A percentile compares a stretch with the other conserved stretches of the same genome.
Evolutionary conservation across 2,329 filamentous ascomycete species (phyloP).

Genomic region (Diaporthe longicolla): DNA sequence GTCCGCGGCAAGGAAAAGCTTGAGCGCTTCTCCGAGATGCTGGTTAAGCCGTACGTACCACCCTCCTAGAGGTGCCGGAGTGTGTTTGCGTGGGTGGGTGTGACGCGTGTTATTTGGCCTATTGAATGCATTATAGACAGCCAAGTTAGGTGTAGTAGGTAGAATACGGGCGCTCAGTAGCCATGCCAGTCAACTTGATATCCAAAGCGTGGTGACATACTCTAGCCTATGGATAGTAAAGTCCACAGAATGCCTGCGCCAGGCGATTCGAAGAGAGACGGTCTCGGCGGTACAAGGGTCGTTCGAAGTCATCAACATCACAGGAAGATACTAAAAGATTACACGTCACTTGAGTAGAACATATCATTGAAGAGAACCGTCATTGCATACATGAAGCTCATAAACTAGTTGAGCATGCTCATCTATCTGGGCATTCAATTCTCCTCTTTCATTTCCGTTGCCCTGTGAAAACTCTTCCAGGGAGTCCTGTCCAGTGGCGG

Average conservation of each 20-base stretch:
- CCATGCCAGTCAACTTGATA: constrained; percentile 1
- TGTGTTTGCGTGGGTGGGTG: not conserved
- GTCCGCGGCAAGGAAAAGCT: constrained; percentile 95
- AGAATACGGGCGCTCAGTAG: not conserved
- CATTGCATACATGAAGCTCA: constrained; percentile 32
- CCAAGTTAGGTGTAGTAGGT: not conserved
- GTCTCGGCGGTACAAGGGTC: not conserved
- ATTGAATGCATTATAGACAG: constrained; percentile 7
- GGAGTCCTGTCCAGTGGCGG: constrained; percentile 21
- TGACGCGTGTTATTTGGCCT: not conserved
- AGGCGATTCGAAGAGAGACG: not conserved
- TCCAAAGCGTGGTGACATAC: not conserved
- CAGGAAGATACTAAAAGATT: not conserved
- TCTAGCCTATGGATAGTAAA: not conserved
- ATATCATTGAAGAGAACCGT: constrained; percentile 2
- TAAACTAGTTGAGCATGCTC: not conserved
- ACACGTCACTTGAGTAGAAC: constrained; percentile 11
- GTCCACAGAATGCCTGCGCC: not conserved
- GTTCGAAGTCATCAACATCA: not conserved
- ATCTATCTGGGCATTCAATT: constrained; percentile 17
- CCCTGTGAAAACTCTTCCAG: not conserved
- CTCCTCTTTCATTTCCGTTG: constrained; percentile 7
- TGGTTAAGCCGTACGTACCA: constrained; percentile 81
- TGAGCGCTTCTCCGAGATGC: constrained; percentile 90
- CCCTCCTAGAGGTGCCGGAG: constrained; percentile 55